A percentile compares a stretch with the other conserved stretches of the same genome.
phyloP scores from a whole-genome alignment of 768 basidiomycete species.

The Pholiota microspora region DNA sequence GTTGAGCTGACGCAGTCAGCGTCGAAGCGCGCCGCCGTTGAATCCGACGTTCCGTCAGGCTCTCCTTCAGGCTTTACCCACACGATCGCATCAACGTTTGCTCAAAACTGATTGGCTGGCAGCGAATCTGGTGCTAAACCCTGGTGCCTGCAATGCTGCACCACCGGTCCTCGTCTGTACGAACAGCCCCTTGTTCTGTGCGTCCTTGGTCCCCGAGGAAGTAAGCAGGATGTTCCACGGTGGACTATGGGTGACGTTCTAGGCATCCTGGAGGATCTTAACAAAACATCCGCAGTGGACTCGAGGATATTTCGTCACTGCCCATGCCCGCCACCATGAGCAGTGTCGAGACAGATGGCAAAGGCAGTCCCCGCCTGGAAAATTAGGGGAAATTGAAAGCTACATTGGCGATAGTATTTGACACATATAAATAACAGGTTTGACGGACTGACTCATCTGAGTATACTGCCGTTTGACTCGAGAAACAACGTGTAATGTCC shows the following conservation, averaged over 20 bases:
- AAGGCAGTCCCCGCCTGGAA: too few species aligned
- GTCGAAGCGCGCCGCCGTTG: conserved; percentile 30
- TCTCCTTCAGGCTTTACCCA: conserved; percentile 43
- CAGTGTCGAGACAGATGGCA: conserved; percentile 32
- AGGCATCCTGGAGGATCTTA: conserved; percentile 26
- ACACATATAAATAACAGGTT: too few species aligned
- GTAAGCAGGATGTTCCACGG: conserved; percentile 29
- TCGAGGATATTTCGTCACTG: conserved; percentile 29
- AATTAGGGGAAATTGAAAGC: too few species aligned
- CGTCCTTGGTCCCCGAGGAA: conserved; percentile 38
- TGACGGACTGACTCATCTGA: too few species aligned
- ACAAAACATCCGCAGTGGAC: conserved; percentile 27
- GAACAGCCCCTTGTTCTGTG: conserved; percentile 24
- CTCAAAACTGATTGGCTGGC: conserved; percentile 18
- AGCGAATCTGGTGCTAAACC: conserved; percentile 34
- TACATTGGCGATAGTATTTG: conserved; percentile 9
- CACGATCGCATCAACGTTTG: conserved; percentile 35
- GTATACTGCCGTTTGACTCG: too few species aligned
- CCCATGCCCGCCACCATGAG: conserved; percentile 34
- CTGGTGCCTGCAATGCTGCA: conserved; percentile 26
- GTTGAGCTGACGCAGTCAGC: conserved; percentile 21
- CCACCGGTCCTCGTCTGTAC: conserved; percentile 20
- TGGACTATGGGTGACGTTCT: conserved; percentile 23
- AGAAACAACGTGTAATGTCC: not conserved
- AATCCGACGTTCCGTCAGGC: conserved; percentile 36